Conservation (phyloP, 148 eudicot genomes). For the Agrostemma githago region DNA sequence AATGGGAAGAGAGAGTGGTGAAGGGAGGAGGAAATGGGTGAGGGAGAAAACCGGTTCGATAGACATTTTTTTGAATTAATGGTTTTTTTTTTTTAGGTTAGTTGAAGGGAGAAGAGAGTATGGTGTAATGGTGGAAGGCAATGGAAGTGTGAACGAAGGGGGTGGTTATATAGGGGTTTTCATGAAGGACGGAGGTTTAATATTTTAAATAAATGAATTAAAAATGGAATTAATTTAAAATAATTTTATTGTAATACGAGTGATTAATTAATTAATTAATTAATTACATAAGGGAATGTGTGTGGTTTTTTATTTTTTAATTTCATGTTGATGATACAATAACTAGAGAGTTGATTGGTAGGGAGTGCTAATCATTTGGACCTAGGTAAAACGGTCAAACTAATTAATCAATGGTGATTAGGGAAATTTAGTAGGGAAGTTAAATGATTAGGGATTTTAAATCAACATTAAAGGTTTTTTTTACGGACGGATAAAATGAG, state of each 20-base stretch:
- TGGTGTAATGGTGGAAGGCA: not conserved
- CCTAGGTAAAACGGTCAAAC: not conserved
- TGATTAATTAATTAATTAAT: no score
- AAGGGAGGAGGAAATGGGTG: slow-evolving; percentile 9
- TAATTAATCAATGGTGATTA: not conserved
- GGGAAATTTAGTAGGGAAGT: not conserved
- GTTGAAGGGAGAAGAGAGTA: not conserved
- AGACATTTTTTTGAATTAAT: slow-evolving; percentile 17
- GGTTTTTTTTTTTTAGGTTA: slow-evolving; percentile 1
- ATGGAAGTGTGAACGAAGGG: not conserved
- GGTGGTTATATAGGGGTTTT: not conserved
- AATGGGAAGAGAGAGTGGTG: slow-evolving; percentile 22
- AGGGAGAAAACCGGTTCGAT: slow-evolving; percentile 5
- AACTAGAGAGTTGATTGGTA: not conserved
- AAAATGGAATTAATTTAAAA: no score
- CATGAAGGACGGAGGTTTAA: no score
- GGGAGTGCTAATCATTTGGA: not conserved
- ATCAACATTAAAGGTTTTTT: no score
- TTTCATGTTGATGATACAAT: no score
- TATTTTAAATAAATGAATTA: no score
- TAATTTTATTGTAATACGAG: no score
- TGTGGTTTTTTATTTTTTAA: no score
- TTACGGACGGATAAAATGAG: no score
- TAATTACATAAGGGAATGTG: no score
- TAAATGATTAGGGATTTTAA: not conserved